These are phyloP conservation scores for Cavenderia fasciculata DNA, from an alignment of 78 protist genomes.

Conservation along the genomic window DNA sequence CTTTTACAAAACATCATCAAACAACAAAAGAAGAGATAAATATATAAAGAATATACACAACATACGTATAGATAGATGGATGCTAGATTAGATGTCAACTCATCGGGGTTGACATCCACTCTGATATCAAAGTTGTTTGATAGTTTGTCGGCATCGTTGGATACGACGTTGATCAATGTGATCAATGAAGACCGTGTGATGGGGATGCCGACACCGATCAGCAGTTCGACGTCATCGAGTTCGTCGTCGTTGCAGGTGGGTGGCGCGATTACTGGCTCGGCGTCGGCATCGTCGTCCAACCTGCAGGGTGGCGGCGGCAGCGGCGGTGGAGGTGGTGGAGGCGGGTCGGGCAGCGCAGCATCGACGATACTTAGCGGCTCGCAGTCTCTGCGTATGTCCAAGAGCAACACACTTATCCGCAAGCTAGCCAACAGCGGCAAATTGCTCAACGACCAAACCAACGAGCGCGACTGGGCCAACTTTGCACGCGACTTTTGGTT, in stretches of 20 bases:
- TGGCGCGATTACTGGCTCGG: background rate
- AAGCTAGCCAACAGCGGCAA: background rate
- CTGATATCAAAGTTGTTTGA: conserved; percentile 50
- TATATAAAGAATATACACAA: background rate
- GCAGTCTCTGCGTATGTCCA: conserved; percentile 1
- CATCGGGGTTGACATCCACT: conserved; percentile 54
- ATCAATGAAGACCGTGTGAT: conserved; percentile 3
- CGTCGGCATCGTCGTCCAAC: background rate
- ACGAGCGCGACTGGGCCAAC: conserved; percentile 62
- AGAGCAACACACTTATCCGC: background rate
- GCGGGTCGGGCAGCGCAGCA: too few species aligned
- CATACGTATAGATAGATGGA: conserved; percentile 6
- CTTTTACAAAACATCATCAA: too few species aligned
- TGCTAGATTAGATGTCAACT: conserved; percentile 62
- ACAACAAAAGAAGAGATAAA: too few species aligned
- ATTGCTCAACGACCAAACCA: conserved; percentile 11
- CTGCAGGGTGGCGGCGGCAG: background rate
- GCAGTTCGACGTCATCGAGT: conserved; percentile 14
- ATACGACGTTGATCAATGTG: conserved; percentile 27
- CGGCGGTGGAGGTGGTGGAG: background rate
- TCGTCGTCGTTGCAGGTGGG: background rate
- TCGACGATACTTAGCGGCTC: too few species aligned
- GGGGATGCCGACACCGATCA: too few species aligned
- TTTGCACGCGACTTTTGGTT: conserved; percentile 69
- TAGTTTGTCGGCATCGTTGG: conserved; percentile 45